Evolutionary conservation across 1,139 yeast species (phyloP).

Genomic region (Yamadazyma atmosphaerica): DNA sequence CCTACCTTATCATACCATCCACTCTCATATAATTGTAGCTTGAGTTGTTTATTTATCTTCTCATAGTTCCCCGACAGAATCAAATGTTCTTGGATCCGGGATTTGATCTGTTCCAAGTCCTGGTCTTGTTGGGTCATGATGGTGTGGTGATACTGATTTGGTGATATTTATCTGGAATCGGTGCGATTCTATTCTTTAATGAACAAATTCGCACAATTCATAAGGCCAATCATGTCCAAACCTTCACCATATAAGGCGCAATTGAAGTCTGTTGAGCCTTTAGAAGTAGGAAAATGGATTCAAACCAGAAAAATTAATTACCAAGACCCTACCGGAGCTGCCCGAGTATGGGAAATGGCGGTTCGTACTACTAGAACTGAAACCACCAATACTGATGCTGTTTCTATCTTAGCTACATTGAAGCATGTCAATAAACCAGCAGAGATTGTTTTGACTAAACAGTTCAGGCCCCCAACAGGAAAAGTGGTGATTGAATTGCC

Average conservation of each 20-base stretch:
- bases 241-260: conserved; percentile 40
- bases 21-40: conserved; percentile 64
- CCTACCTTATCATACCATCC: conserved; percentile 88
- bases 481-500: conserved; percentile 92
- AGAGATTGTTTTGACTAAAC: conserved; percentile 75
- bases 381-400: conserved; percentile 76
- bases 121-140: conserved; percentile 35
- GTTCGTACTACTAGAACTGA: conserved; percentile 75
- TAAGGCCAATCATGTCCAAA: conserved; percentile 11
- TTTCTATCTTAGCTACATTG: conserved; percentile 78
- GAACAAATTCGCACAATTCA: background rate
- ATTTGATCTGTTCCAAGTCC: conserved; percentile 53
- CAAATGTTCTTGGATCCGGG: conserved; percentile 67
- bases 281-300: conserved; percentile 44
- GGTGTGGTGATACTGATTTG: background rate
- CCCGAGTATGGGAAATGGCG: conserved; percentile 88
- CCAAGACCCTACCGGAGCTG: conserved; percentile 63
- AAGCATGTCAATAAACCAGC: conserved; percentile 45
- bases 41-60: conserved; percentile 58
- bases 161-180: background rate
- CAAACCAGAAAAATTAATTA: conserved; percentile 62
- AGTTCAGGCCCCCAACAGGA: conserved; percentile 88
- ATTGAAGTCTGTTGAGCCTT: conserved; percentile 30
- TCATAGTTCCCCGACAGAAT: conserved; percentile 83
- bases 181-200: background rate